Evolutionary conservation across 257 asterid species (phyloP).

Genomic region (Solanum paucissectum): DNA sequence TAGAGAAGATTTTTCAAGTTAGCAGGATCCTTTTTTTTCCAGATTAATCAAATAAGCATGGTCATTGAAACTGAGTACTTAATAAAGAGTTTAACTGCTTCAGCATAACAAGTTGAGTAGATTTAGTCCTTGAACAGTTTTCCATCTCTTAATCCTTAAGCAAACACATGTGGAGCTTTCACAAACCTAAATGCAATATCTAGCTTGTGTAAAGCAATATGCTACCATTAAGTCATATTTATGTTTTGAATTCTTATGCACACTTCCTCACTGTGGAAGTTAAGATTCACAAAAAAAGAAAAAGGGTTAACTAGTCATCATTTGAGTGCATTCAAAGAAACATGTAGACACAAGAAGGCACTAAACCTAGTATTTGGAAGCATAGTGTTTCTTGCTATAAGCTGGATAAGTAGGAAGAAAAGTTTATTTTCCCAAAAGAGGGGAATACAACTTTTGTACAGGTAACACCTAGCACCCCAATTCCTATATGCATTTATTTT

Average conservation of each 20-base stretch:
- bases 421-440: background rate
- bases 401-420: background rate
- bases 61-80: background rate
- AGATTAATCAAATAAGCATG: background rate
- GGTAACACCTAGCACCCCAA: background rate
- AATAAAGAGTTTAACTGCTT: background rate
- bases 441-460: background rate
- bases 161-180: background rate
- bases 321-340: background rate
- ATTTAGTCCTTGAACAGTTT: background rate
- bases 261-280: background rate
- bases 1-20: background rate
- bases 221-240: background rate
- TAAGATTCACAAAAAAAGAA: background rate
- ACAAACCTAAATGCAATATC: background rate
- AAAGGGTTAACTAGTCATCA: background rate
- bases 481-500: background rate
- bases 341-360: background rate
- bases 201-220: background rate
- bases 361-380: background rate
- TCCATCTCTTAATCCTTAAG: background rate
- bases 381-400: background rate
- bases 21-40: background rate
- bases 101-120: background rate
- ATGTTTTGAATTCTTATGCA: background rate